Evolutionary conservation across 1,284 basidiomycete species (phyloP).

Genomic region (Ceratobasidium sp.): DNA sequence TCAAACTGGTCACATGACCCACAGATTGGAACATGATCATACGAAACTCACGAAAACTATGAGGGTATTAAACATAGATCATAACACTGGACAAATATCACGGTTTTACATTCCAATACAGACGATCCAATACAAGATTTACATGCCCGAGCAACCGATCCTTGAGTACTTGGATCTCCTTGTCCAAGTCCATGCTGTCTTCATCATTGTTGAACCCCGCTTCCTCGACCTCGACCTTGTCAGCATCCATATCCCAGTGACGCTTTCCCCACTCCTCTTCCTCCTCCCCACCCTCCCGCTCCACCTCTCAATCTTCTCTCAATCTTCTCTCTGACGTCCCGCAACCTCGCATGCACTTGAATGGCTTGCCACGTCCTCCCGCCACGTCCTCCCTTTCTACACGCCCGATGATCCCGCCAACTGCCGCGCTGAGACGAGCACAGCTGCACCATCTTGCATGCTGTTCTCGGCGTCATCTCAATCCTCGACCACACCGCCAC

Average conservation of each 20-base stretch:
- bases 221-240: constrained; percentile 67
- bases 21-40: no score
- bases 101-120: no score
- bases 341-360: constrained; percentile 78
- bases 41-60: no score
- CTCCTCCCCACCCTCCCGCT: constrained; percentile 70
- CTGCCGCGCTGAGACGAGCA: constrained; percentile 76
- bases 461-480: constrained; percentile 63
- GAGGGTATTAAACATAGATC: no score
- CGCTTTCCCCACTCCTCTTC: constrained; percentile 58
- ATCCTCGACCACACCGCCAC: constrained; percentile 83
- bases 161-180: constrained; percentile 81
- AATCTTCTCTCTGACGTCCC: constrained; percentile 78
- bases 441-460: constrained; percentile 57
- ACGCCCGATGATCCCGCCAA: constrained; percentile 72
- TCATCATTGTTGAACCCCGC: constrained; percentile 57
- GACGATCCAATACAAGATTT: no score
- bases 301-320: constrained; percentile 68
- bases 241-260: constrained; percentile 57
- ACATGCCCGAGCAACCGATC: no score
- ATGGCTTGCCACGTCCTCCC: constrained; percentile 61
- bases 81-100: no score
- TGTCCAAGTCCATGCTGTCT: constrained; percentile 69
- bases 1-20: no score
- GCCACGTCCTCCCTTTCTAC: constrained; percentile 83